These are phyloP conservation scores for Hordeum vulgare DNA, from an alignment of 176 grass and related monocot species.

Conservation along the genomic window MorexV3_pseudomolecules_assembly NC_058518.1:60244621-60245120, in stretches of 20 bases:
- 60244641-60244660: constrained; percentile 32
- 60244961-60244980: neutral
- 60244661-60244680: constrained; percentile 4
- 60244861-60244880: neutral
- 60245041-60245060: constrained; percentile 5
- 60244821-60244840: neutral
- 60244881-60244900: neutral
- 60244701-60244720: neutral
- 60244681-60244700: neutral
- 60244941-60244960: neutral
- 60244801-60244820: neutral
- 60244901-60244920: constrained; percentile 27
- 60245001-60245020: neutral
- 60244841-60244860: neutral
- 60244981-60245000: neutral
- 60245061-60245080: constrained; percentile 24
- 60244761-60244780: neutral
- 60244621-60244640: constrained; percentile 15
- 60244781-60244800: neutral
- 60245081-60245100: constrained; percentile 31
- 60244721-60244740: neutral
- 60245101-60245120: constrained; percentile 3
- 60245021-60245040: neutral
- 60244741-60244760: neutral
- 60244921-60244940: neutral